These are phyloP conservation scores for Babesia ovata DNA, from an alignment of 169 alveolate species.

Conservation along the genomic window DNA sequence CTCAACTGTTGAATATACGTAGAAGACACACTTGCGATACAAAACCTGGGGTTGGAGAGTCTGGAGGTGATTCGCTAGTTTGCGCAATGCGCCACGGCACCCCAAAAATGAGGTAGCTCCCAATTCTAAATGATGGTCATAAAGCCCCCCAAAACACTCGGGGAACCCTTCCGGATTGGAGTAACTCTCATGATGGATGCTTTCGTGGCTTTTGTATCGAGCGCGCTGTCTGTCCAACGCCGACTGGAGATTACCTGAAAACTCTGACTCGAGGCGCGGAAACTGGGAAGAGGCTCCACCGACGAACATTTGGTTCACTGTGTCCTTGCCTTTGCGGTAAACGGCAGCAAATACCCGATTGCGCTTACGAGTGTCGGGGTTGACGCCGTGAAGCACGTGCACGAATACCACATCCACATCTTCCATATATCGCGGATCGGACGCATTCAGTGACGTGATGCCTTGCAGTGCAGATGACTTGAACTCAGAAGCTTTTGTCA, in stretches of 20 bases:
- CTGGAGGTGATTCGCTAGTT: conserved; percentile 57
- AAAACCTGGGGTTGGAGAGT: conserved; percentile 64
- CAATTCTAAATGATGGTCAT: conserved; percentile 51
- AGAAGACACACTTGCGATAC: conserved; percentile 64
- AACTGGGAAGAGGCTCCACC: conserved; percentile 59
- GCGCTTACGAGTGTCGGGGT: conserved; percentile 49
- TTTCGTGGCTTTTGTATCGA: conserved; percentile 52
- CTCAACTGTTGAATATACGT: conserved; percentile 69
- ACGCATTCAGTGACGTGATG: conserved; percentile 29
- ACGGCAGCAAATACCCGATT: conserved; percentile 51
- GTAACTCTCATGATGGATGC: conserved; percentile 62
- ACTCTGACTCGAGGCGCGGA: conserved; percentile 65
- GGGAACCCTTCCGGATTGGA: conserved; percentile 68
- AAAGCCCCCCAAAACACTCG: conserved; percentile 56
- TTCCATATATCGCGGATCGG: conserved; percentile 62
- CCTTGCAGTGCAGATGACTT: conserved; percentile 42
- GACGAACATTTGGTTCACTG: conserved; percentile 43
- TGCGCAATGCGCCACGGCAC: conserved; percentile 63
- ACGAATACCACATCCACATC: conserved; percentile 61
- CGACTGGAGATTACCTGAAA: conserved; percentile 52
- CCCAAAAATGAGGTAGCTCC: conserved; percentile 52
- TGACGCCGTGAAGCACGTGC: conserved; percentile 61
- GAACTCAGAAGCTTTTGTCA: conserved; percentile 24
- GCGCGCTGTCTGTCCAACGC: conserved; percentile 63
- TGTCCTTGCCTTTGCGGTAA: conserved; percentile 25